Evolutionary conservation across 176 grass and related monocot genomes (phyloP).

Genomic region (Ampelocalamus luodianensis): DNA sequence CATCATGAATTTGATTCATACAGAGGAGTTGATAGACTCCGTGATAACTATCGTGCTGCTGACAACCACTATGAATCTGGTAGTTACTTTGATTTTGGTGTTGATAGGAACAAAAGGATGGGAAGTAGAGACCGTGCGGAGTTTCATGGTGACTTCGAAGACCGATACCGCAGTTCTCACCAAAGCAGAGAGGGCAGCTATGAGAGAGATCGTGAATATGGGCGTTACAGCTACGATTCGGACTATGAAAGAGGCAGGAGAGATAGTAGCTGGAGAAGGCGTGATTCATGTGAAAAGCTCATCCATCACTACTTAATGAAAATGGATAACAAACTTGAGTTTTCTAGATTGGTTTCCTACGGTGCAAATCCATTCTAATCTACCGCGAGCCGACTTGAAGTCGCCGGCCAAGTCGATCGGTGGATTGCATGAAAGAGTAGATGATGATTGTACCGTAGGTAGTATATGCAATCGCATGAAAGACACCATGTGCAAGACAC

Average conservation of each 20-base stretch:
- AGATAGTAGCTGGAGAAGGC: constrained; percentile 69
- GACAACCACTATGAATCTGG: constrained; percentile 68
- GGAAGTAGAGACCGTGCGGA: constrained; percentile 68
- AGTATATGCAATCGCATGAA: too few species aligned
- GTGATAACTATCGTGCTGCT: constrained; percentile 57
- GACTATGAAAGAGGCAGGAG: constrained; percentile 80
- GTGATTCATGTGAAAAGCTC: constrained; percentile 62
- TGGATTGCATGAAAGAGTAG: too few species aligned
- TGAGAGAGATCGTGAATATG: constrained; percentile 79
- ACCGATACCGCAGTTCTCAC: constrained; percentile 54
- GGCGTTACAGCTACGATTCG: constrained; percentile 53
- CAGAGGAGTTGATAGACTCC: constrained; percentile 59
- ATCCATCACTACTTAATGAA: too few species aligned
- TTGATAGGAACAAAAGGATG: constrained; percentile 84
- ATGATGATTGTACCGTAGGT: too few species aligned
- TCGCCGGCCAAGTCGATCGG: too few species aligned
- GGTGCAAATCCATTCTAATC: too few species aligned
- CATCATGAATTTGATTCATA: constrained; percentile 59
- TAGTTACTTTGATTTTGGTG: constrained; percentile 67
- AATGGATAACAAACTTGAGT: too few species aligned
- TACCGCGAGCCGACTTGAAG: too few species aligned
- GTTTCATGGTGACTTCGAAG: constrained; percentile 62
- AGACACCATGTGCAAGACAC: too few species aligned
- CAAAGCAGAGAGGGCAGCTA: constrained; percentile 63
- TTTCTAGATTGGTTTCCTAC: too few species aligned